phyloP scores from a whole-genome alignment of 176 grass and related monocot genomes.

The Oryza glumipatula region DNA sequence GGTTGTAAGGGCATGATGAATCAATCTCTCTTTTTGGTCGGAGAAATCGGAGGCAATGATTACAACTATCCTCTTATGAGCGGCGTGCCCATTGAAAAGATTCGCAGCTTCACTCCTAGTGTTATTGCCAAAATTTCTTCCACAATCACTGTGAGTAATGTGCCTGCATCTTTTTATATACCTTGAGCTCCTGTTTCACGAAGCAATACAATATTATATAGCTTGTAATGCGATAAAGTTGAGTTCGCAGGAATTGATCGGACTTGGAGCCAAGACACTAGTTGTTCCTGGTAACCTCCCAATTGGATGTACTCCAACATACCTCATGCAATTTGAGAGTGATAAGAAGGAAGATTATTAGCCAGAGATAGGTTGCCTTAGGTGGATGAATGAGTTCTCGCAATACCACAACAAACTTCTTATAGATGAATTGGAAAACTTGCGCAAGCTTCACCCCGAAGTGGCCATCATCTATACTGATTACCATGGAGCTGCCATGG shows the following conservation, averaged over 20 bases:
- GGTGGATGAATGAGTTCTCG: conserved; percentile 81
- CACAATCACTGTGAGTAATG: conserved; percentile 56
- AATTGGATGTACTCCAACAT: conserved; percentile 68
- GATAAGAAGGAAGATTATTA: conserved; percentile 69
- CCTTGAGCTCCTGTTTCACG: background rate
- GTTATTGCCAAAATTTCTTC: conserved; percentile 68
- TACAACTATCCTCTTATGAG: conserved; percentile 67
- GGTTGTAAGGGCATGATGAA: conserved; percentile 44
- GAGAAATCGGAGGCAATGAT: conserved; percentile 98
- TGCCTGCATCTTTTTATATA: background rate
- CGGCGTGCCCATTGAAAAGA: conserved; percentile 48
- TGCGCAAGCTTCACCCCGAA: conserved; percentile 50
- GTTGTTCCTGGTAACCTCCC: conserved; percentile 86
- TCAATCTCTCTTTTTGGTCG: conserved; percentile 68
- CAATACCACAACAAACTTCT: conserved; percentile 75
- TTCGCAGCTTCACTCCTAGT: conserved; percentile 59
- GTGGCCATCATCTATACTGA: conserved; percentile 74
- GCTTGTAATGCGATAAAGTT: conserved; percentile 4
- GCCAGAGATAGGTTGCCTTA: conserved; percentile 70
- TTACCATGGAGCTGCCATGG: conserved; percentile 77
- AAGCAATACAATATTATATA: background rate
- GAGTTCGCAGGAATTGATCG: conserved; percentile 68
- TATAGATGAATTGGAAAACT: conserved; percentile 48
- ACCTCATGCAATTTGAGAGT: conserved; percentile 64
- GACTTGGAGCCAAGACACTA: conserved; percentile 67